Base-by-base conservation (phyloP, 2,329 filamentous ascomycete species). In the Trichoderma asperellum region DNA sequence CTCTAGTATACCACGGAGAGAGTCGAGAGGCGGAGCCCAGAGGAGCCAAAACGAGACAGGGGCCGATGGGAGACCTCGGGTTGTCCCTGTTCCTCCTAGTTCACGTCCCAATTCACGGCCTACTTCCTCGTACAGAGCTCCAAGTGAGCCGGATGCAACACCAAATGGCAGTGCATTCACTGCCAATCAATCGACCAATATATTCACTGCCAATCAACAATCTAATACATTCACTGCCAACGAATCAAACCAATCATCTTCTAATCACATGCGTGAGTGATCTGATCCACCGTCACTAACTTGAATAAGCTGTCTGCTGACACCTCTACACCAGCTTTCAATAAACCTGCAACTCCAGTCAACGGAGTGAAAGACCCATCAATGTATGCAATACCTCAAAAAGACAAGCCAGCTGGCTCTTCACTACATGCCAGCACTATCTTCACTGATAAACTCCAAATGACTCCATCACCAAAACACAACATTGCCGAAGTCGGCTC, bases 361-460 rank as follows among this genome's bases (percentile, higher is more conserved):
- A 67, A 67, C 21, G 68, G 53, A 49, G 21, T 71, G 47, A 75
- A 76, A 35, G 77, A 77, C 52, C 79, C 81, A 71, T 82, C 83
- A 80, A 83, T 85, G 85, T 87, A 87, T 80, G 85, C 69, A 64
- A 71, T 72, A 74, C 68, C 68, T 60, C 71, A 76, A 68, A 70
- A 71, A 68, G 57, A 67, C 61, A 71, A 71, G 14, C 61, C 70
- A 60, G 40, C 8, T 12, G 18, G 60, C 59, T 57, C 70, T 43
- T 29, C n/a, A 67, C 24, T 47, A 16, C 16, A 43, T 57, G 24
- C 24, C 61, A 69, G 70, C 65, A 34, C 71, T 63, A 71, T 43
- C 40, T 71, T 34, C 52, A 70, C n/a, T 32, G n/a, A 40, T 7
- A 18, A 18, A n/a, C 40, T 69, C 59, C 60, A 57, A 58, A 27